phyloP scores from a whole-genome alignment of 1,139 yeast genomes.

The Hyphopichia wangnamkhiaoensis region DNA sequence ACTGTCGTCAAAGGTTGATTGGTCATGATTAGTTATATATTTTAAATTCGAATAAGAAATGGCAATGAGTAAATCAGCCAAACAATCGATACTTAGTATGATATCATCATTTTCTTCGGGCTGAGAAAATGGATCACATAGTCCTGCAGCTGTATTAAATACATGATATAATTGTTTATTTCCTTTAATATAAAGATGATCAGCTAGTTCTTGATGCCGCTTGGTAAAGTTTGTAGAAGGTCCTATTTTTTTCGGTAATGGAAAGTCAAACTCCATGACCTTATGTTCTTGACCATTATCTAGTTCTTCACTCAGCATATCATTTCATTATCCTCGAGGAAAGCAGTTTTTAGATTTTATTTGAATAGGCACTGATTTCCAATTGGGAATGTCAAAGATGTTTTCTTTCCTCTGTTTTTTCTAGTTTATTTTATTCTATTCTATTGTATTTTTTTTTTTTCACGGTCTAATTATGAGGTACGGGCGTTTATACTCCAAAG shows the following conservation, averaged over 20 bases:
- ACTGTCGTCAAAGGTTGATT: background rate
- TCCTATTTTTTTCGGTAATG: conserved; percentile 18
- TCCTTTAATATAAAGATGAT: conserved; percentile 20
- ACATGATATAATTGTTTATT: conserved; percentile 16
- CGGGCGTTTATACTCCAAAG: background rate
- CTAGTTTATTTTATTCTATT: background rate
- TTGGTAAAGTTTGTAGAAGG: conserved; percentile 9
- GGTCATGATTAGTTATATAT: conserved; percentile 1
- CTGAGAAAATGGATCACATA: conserved; percentile 69
- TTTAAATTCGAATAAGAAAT: conserved; percentile 21
- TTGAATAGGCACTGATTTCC: no score
- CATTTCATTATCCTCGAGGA: conserved; percentile 14
- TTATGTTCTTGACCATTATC: conserved; percentile 21
- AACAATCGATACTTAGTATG: conserved; percentile 53
- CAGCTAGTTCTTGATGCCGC: background rate
- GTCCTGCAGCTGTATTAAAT: conserved; percentile 37
- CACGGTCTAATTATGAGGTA: background rate
- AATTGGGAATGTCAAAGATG: no score
- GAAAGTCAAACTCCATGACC: conserved; percentile 27
- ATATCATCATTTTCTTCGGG: conserved; percentile 60
- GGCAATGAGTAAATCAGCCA: conserved; percentile 55
- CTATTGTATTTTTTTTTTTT: background rate
- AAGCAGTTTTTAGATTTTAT: background rate
- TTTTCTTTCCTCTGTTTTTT: no score
- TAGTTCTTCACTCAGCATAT: conserved; percentile 20